A percentile compares a stretch with the other conserved stretches of the same genome.
phyloP scores from a whole-genome alignment of 768 basidiomycete species.

The Holtermannia corniformis region DNA sequence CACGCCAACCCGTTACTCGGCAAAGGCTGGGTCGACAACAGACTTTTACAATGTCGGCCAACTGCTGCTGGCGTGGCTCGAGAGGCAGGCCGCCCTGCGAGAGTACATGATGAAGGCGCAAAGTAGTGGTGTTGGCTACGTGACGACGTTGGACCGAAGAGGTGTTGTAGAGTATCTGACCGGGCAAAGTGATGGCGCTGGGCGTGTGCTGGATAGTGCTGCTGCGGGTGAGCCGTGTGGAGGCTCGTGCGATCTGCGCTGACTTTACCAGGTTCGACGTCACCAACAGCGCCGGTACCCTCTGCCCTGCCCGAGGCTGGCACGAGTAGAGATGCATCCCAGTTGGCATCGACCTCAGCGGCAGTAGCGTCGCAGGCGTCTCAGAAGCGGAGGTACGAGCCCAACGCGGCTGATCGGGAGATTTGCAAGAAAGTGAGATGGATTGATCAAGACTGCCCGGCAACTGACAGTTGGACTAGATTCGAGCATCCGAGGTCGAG shows the following conservation, averaged over 20 bases:
- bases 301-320: conserved; percentile 8
- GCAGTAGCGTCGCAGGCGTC: conserved; percentile 12
- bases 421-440: conserved; percentile 70
- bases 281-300: conserved; percentile 2
- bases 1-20: conserved; percentile 63
- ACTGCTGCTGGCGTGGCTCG: conserved; percentile 73
- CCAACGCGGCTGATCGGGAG: conserved; percentile 67
- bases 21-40: conserved; percentile 44
- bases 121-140: conserved; percentile 63
- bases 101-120: conserved; percentile 84
- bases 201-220: conserved; percentile 45
- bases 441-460: neutral
- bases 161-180: conserved; percentile 77
- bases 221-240: conserved; percentile 5
- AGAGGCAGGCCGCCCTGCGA: conserved; percentile 61
- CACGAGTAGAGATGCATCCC: conserved; percentile 38
- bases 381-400: conserved; percentile 67
- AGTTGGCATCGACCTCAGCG: conserved; percentile 39
- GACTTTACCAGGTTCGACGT: conserved; percentile 31
- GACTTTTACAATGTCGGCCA: conserved; percentile 70
- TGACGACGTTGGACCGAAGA: conserved; percentile 80
- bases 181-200: conserved; percentile 49
- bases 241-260: conserved; percentile 26
- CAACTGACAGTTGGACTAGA: conserved; percentile 19
- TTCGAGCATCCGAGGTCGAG: conserved; percentile 40